phyloP scores from a whole-genome alignment of 225 moss, liverwort and hornwort species.

The Marchantia polymorpha region DNA sequence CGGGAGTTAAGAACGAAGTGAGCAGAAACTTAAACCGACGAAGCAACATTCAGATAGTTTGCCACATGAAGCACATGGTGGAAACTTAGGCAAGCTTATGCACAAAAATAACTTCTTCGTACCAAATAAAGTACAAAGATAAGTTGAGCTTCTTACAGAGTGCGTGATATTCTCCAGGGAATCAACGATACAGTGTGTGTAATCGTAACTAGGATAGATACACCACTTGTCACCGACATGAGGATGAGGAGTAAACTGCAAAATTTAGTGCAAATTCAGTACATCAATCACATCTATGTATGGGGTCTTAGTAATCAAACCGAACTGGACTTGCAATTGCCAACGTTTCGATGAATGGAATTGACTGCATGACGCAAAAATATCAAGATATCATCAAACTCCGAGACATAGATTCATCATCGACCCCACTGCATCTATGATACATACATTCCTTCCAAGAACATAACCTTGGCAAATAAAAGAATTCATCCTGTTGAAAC shows the following conservation, averaged over 20 bases:
- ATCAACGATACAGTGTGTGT: slow-evolving; percentile 97
- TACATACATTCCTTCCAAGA: too few relatives aligned
- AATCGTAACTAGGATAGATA: slow-evolving; percentile 98
- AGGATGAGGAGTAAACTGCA: slow-evolving; percentile 86
- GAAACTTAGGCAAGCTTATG: background rate
- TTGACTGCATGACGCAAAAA: too few relatives aligned
- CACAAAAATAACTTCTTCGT: background rate
- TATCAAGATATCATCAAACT: too few relatives aligned
- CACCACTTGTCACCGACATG: slow-evolving; percentile 89
- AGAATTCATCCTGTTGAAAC: too few relatives aligned
- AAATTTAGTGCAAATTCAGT: background rate
- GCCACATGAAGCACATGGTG: background rate
- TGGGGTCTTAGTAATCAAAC: too few relatives aligned
- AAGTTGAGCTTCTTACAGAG: slow-evolving; percentile 54
- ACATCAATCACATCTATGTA: background rate
- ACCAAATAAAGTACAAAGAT: background rate
- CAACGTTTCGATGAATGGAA: too few relatives aligned
- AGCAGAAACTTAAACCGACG: background rate
- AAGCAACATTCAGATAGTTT: background rate
- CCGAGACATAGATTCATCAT: too few relatives aligned
- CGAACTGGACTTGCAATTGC: too few relatives aligned
- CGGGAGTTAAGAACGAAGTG: background rate
- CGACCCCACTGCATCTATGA: too few relatives aligned
- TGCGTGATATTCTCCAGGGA: slow-evolving; percentile 88
- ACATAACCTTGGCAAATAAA: too few relatives aligned